Evolutionary conservation across 148 eudicot species (phyloP).

Genomic region (Rhododendron simsii): DNA sequence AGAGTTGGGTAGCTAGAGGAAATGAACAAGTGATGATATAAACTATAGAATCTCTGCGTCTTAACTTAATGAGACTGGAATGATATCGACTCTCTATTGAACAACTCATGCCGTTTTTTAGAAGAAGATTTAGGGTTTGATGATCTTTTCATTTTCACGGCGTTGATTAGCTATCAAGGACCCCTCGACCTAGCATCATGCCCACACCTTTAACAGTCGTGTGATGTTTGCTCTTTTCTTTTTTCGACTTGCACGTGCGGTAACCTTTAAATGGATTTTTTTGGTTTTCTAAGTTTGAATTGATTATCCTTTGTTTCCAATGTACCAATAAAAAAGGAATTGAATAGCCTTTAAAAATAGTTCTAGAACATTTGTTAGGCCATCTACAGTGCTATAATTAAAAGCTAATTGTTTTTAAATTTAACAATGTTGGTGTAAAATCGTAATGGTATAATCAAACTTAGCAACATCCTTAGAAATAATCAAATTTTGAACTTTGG

Average conservation of each 20-base stretch:
- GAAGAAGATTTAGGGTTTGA: not conserved
- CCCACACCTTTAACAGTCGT: not conserved
- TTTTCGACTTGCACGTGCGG: not conserved
- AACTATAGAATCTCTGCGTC: not conserved
- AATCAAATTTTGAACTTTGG: too few relatives aligned
- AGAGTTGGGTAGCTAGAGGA: not conserved
- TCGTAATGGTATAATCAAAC: too few relatives aligned
- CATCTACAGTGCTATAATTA: too few relatives aligned
- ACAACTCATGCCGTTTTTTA: not conserved
- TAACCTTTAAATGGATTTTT: not conserved
- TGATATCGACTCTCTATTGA: not conserved
- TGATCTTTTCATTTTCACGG: not conserved
- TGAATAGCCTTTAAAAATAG: not conserved
- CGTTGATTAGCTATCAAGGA: not conserved
- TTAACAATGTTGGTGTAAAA: too few relatives aligned
- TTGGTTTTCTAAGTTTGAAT: not conserved
- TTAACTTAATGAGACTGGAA: not conserved
- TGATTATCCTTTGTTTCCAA: not conserved
- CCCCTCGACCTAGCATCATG: not conserved
- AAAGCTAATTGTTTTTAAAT: too few relatives aligned
- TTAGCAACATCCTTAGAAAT: too few relatives aligned
- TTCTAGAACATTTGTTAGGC: not conserved
- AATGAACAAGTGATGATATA: not conserved
- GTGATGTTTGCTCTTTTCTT: not conserved
- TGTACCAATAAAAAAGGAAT: not conserved